A percentile compares a stretch with the other conserved stretches of the same genome.
These are phyloP conservation scores for Didymella pinodella DNA, from an alignment of 2,329 filamentous ascomycete species.

Conservation along the genomic window DNA sequence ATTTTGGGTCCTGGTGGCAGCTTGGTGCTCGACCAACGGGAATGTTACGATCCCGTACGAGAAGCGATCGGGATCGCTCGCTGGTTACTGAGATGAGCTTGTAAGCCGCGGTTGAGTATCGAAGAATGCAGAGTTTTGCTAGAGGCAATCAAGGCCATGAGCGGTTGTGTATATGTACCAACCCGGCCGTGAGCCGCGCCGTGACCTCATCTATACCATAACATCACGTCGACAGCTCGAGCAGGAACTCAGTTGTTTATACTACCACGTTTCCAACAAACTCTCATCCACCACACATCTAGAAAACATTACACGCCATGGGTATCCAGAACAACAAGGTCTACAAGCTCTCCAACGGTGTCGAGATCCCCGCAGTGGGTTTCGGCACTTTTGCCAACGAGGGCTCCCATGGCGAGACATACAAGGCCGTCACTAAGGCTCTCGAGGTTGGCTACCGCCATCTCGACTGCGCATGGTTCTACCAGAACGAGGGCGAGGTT, in stretches of 20 bases:
- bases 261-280: not conserved
- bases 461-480: conserved; percentile 74
- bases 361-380: conserved; percentile 72
- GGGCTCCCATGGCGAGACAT: conserved; percentile 64
- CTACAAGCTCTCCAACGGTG: conserved; percentile 65
- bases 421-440: conserved; percentile 66
- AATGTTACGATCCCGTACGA: conserved; percentile 31
- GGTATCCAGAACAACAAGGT: conserved; percentile 50
- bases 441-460: conserved; percentile 68
- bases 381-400: conserved; percentile 78
- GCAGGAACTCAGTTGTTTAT: conserved; percentile 20
- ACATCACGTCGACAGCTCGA: conserved; percentile 10
- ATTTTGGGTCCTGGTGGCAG: conserved; percentile 19
- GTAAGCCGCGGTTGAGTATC: conserved; percentile 16
- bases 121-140: conserved; percentile 30
- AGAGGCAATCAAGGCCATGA: conserved; percentile 21
- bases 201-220: conserved; percentile 17
- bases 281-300: not conserved
- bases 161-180: conserved; percentile 27
- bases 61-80: conserved; percentile 32
- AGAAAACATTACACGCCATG: conserved; percentile 32
- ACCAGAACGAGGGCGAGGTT: conserved; percentile 75
- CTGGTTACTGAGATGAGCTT: conserved; percentile 16
- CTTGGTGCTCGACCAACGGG: conserved; percentile 18
- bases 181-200: conserved; percentile 18